These are phyloP conservation scores for Neoboletus magnificus DNA, from an alignment of 768 basidiomycete species.

Conservation along the genomic window DNA sequence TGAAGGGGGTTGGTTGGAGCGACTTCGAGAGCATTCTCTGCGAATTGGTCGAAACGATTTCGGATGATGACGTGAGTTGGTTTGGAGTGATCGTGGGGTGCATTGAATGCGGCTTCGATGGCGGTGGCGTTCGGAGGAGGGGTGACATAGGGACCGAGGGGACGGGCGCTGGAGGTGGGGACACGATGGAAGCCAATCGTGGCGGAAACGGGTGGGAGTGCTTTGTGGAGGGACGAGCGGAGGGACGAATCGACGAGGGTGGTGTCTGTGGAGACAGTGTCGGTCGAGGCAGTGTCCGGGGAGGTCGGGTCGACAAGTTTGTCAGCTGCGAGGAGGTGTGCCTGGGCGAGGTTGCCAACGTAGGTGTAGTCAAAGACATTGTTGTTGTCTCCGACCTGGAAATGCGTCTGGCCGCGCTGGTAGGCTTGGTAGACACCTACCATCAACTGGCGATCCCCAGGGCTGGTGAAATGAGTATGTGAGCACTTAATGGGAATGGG, in stretches of 20 bases:
- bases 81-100: constrained; percentile 36
- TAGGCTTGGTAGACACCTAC: constrained; percentile 77
- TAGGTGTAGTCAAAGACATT: constrained; percentile 98
- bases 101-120: constrained; percentile 55
- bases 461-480: constrained; percentile 42
- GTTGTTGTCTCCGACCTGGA: constrained; percentile 91
- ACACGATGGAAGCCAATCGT: constrained; percentile 65
- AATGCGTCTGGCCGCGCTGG: constrained; percentile 78
- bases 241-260: constrained; percentile 41
- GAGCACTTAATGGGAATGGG: neutral
- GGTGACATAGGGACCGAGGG: constrained; percentile 75
- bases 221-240: constrained; percentile 40
- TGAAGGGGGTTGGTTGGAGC: constrained; percentile 56
- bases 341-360: constrained; percentile 91
- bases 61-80: constrained; percentile 58
- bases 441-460: constrained; percentile 88
- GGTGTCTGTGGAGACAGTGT: constrained; percentile 28
- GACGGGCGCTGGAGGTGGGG: constrained; percentile 78
- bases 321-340: constrained; percentile 92
- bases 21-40: constrained; percentile 52
- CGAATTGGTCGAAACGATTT: constrained; percentile 80
- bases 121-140: constrained; percentile 55
- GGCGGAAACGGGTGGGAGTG: constrained; percentile 58
- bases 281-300: constrained; percentile 22
- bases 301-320: constrained; percentile 57